Conservation (phyloP, 2,329 filamentous ascomycete genomes). For the Aspergillus spinulosporus region DNA sequence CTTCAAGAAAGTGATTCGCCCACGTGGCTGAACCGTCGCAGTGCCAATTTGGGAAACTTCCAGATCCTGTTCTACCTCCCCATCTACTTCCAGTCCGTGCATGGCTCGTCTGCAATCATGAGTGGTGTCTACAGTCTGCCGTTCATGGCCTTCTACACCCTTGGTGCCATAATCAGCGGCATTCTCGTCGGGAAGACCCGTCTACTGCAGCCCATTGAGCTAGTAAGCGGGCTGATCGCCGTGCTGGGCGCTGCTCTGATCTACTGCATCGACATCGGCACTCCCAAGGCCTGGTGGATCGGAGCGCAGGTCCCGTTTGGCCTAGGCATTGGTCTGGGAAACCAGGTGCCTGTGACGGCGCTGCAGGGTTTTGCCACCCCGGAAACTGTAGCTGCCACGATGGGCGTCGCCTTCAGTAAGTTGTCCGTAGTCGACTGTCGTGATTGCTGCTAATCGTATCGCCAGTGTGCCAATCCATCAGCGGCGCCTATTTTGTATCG, state of each 20-base stretch:
- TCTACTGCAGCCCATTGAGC: conserved; percentile 42
- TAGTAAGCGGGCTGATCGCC: conserved; percentile 33
- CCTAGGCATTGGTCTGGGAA: conserved; percentile 36
- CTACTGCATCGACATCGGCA: conserved; percentile 39
- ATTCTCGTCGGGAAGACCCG: conserved; percentile 31
- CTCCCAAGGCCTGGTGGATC: conserved; percentile 38
- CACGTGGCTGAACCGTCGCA: background rate
- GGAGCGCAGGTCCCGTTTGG: conserved; percentile 39
- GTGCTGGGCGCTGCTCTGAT: conserved; percentile 45
- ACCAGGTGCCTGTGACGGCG: conserved; percentile 38
- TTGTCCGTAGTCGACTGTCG: background rate
- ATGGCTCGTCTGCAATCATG: background rate
- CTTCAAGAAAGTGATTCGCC: background rate
- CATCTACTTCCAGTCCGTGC: background rate
- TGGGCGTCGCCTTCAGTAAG: background rate
- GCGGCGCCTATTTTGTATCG: background rate
- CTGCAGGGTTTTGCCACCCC: conserved; percentile 25
- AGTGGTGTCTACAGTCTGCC: background rate
- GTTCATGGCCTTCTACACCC: background rate
- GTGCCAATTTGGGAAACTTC: background rate
- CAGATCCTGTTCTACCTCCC: background rate
- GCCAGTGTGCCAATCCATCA: background rate
- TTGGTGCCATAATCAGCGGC: background rate
- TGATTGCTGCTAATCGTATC: background rate
- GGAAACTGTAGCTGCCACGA: background rate